A percentile compares a stretch with the other conserved stretches of the same genome.
These are phyloP conservation scores for Pseudophaeomoniella oleicola DNA, from an alignment of 2,329 filamentous ascomycete species.

Conservation along the genomic window DNA sequence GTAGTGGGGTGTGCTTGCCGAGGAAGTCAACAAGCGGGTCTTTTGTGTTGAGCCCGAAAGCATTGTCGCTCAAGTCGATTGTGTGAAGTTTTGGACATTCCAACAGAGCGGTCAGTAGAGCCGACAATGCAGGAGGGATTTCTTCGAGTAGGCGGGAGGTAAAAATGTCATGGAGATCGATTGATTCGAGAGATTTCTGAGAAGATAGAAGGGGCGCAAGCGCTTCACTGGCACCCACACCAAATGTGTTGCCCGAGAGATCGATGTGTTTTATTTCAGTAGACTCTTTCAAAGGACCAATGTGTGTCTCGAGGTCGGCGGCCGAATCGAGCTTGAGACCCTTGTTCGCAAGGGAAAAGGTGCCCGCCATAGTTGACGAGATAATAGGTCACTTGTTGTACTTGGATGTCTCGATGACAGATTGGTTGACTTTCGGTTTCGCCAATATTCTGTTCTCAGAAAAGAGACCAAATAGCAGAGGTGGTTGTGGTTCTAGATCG, in stretches of 20 bases:
- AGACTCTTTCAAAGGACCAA: conserved; percentile 57
- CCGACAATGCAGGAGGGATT: conserved; percentile 78
- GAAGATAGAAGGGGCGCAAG: conserved; percentile 71
- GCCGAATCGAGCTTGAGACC: conserved; percentile 84
- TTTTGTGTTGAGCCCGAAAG: conserved; percentile 90
- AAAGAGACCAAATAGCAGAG: neutral
- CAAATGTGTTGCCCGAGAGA: conserved; percentile 82
- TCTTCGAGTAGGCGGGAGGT: conserved; percentile 85
- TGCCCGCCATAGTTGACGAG: conserved; percentile 32
- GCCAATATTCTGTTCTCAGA: neutral
- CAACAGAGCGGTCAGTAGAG: conserved; percentile 72
- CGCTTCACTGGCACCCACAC: conserved; percentile 72
- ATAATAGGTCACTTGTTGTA: no score
- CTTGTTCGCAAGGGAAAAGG: conserved; percentile 85
- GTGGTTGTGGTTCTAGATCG: no score
- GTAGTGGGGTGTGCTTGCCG: conserved; percentile 71
- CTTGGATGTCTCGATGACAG: neutral
- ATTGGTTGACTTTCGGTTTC: neutral
- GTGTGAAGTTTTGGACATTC: conserved; percentile 77
- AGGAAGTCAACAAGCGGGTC: conserved; percentile 88
- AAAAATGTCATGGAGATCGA: conserved; percentile 95
- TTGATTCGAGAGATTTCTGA: conserved; percentile 65
- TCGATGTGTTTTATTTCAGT: conserved; percentile 70
- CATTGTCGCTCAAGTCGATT: conserved; percentile 93
- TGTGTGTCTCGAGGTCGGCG: conserved; percentile 71